phyloP scores from a whole-genome alignment of 768 basidiomycete species.

The Collybiopsis luxurians region DNA sequence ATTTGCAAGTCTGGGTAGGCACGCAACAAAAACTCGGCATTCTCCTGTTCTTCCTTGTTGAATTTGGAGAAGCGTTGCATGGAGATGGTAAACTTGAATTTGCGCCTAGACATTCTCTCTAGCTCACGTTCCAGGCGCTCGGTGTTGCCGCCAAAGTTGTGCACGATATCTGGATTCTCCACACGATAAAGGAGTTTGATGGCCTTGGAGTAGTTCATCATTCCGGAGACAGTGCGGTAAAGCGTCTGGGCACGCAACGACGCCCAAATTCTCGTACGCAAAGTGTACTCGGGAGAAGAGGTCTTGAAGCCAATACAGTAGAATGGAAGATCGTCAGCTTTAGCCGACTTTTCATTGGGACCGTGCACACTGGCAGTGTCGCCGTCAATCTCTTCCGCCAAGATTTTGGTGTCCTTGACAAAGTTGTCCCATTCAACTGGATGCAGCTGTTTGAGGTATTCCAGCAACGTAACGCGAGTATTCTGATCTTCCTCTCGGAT shows the following conservation, averaged over 20 bases:
- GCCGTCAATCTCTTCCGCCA: conserved; percentile 82
- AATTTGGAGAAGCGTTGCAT: conserved; percentile 99
- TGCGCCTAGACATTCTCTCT: conserved; percentile 94
- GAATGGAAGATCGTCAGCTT: conserved; percentile 93
- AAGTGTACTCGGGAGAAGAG: conserved; percentile 96
- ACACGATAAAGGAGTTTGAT: conserved; percentile 99
- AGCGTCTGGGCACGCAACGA: conserved; percentile 97
- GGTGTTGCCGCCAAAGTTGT: conserved; percentile 94
- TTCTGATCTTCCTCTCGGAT: conserved; percentile 97
- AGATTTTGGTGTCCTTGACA: conserved; percentile 98
- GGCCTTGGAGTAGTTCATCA: conserved; percentile 99
- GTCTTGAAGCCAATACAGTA: conserved; percentile 99
- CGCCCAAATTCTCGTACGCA: conserved; percentile 99
- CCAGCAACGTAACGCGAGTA: conserved; percentile 94
- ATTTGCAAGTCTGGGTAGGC: conserved; percentile 99
- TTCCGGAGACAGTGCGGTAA: conserved; percentile 97
- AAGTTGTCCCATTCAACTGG: conserved; percentile 99
- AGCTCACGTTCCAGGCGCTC: conserved; percentile 94
- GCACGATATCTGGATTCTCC: conserved; percentile 97
- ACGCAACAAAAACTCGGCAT: conserved; percentile 95
- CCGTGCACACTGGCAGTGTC: conserved; percentile 47
- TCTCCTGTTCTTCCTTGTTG: conserved; percentile 98
- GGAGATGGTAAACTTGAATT: conserved; percentile 97
- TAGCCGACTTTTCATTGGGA: conserved; percentile 73
- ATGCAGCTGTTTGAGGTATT: conserved; percentile 98